These are phyloP conservation scores for Haplographium delicatum DNA, from an alignment of 495 filamentous ascomycete genomes.

Conservation along the genomic window DNA sequence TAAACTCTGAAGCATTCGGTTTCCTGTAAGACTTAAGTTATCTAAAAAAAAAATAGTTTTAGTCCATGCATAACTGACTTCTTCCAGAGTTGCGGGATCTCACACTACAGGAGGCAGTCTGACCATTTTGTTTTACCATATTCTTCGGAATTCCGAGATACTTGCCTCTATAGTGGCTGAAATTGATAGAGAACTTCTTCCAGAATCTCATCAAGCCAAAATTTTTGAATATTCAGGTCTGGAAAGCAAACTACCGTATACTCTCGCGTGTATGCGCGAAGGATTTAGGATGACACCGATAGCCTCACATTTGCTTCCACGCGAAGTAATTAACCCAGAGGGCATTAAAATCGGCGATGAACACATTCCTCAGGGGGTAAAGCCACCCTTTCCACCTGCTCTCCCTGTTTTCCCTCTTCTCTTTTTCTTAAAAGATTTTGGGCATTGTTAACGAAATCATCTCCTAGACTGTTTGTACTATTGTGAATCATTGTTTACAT, in stretches of 20 bases:
- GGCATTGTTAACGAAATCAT: not conserved
- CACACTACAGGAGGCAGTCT: constrained; percentile 2
- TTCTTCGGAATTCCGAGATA: not conserved
- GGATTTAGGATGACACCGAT: constrained; percentile 10
- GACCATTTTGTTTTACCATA: constrained; percentile 6
- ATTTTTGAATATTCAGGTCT: not conserved
- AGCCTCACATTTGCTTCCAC: too few species aligned
- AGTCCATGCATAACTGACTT: not conserved
- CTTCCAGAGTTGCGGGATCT: constrained; percentile 10
- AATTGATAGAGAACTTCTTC: not conserved
- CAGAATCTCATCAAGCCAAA: not conserved
- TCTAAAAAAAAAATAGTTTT: not conserved
- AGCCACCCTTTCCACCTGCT: too few species aligned
- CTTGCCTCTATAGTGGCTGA: not conserved
- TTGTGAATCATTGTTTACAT: constrained; percentile 6
- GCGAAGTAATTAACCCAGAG: too few species aligned
- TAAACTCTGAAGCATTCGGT: constrained; percentile 11
- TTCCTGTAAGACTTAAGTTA: constrained; percentile 9
- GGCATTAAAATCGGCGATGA: too few species aligned
- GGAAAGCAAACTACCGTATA: not conserved
- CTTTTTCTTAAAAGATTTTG: too few species aligned
- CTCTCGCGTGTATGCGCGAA: not conserved
- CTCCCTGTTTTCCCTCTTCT: too few species aligned
- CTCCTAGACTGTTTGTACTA: constrained; percentile 2
- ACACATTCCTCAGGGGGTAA: too few species aligned